A percentile compares a stretch with the other conserved stretches of the same genome.
Evolutionary conservation across 2,329 filamentous ascomycete species (phyloP).

Genomic region (Monilinia fructigena): DNA sequence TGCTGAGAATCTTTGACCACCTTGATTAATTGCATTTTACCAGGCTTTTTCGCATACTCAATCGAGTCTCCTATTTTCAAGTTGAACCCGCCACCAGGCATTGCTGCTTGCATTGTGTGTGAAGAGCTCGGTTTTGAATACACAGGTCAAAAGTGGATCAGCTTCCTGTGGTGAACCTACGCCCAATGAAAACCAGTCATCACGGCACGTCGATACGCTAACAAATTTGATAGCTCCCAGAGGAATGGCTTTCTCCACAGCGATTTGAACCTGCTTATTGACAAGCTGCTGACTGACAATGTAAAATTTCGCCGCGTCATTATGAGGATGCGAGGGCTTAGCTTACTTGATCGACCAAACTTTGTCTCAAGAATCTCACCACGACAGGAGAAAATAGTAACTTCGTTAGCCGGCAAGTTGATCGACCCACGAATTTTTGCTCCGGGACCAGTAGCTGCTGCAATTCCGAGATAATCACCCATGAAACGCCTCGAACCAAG

Average conservation of each 20-base stretch:
- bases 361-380: conserved; percentile 90
- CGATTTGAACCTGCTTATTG: conserved; percentile 78
- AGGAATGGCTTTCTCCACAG: conserved; percentile 76
- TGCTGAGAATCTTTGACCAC: conserved; percentile 81
- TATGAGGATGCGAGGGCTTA: conserved; percentile 79
- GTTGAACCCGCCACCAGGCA: conserved; percentile 72
- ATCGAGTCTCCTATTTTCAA: conserved; percentile 81
- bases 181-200: conserved; percentile 96
- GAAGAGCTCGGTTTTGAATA: conserved; percentile 97
- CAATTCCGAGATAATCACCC: conserved; percentile 90
- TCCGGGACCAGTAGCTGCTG: conserved; percentile 75
- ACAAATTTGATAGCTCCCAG: conserved; percentile 88
- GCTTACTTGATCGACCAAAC: conserved; percentile 93
- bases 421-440: conserved; percentile 76
- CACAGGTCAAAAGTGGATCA: conserved; percentile 88
- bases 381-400: conserved; percentile 83
- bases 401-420: conserved; percentile 69
- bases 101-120: conserved; percentile 80
- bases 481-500: conserved; percentile 89
- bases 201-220: conserved; percentile 74
- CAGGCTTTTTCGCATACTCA: conserved; percentile 97
- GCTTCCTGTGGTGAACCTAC: conserved; percentile 87
- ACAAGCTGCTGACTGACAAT: conserved; percentile 81
- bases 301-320: conserved; percentile 86
- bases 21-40: conserved; percentile 86